Percentiles rank a stretch among this genome's conserved stretches.
Evolutionary conservation across 2,329 filamentous ascomycete species (phyloP).

Genomic region (Cladosporium cucumerinum): DNA sequence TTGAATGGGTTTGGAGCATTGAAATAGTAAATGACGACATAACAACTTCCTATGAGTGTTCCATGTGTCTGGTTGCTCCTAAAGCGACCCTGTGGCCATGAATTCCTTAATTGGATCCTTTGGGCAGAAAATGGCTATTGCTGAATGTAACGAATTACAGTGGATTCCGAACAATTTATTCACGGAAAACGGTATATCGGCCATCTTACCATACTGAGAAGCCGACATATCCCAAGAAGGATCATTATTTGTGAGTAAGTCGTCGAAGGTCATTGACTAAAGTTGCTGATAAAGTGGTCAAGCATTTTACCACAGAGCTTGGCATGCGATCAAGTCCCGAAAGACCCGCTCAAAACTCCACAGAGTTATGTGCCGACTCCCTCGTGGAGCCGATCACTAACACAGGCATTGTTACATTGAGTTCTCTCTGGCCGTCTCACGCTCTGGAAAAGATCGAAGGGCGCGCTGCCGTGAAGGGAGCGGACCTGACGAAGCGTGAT

Average conservation of each 20-base stretch:
- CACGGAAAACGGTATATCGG: background rate
- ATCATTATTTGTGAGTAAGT: background rate
- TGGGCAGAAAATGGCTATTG: fast-evolving
- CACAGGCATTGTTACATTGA: background rate
- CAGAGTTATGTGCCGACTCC: background rate
- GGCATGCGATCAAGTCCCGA: background rate
- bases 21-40: no score
- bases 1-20: no score
- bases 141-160: background rate
- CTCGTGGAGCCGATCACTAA: background rate
- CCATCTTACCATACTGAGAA: no score
- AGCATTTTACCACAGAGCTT: conserved; percentile 2
- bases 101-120: background rate
- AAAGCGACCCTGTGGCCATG: background rate
- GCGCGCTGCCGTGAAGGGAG: background rate
- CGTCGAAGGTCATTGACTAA: background rate
- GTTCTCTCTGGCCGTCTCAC: background rate
- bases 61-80: background rate
- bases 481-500: background rate
- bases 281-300: background rate
- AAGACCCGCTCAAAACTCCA: background rate
- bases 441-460: background rate
- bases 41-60: no score
- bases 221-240: background rate
- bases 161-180: background rate